phyloP scores from a whole-genome alignment of 495 filamentous ascomycete genomes.

The Penicillium bovifimosum region DNA sequence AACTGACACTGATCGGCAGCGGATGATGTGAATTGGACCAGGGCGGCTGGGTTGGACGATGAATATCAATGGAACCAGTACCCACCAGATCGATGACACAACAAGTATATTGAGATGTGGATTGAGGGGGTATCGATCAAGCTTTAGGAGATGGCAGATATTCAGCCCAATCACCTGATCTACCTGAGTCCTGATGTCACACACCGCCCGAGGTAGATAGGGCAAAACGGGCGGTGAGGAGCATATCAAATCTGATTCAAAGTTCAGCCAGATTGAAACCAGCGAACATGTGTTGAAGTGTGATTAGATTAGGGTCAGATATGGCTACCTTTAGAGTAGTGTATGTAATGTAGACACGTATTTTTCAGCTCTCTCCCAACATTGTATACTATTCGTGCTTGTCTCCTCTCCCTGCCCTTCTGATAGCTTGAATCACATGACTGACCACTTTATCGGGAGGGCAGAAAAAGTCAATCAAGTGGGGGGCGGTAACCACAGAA shows the following conservation, averaged over 20 bases:
- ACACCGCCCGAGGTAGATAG: background rate
- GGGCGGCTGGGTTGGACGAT: background rate
- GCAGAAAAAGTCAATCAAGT: slow-evolving; percentile 8
- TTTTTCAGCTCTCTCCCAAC: background rate
- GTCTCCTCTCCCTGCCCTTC: background rate
- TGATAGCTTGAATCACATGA: slow-evolving; percentile 1
- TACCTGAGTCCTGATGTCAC: slow-evolving; percentile 1
- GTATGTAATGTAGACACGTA: background rate
- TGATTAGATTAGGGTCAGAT: no score
- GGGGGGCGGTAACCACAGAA: slow-evolving; percentile 18
- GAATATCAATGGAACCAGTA: slow-evolving; percentile 1
- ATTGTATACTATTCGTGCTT: background rate
- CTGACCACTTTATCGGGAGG: slow-evolving; percentile 6
- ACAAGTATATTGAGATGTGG: slow-evolving; percentile 3
- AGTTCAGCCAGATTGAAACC: background rate
- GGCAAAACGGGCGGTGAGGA: background rate
- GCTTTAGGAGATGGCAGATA: slow-evolving; percentile 22
- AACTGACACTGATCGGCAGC: slow-evolving; percentile 3
- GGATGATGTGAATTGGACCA: slow-evolving; percentile 1
- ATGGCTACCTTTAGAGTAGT: background rate
- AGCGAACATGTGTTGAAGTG: no score
- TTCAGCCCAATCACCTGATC: slow-evolving; percentile 28
- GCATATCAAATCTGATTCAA: no score
- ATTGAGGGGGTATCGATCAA: slow-evolving; percentile 7
- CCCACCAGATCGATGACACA: slow-evolving; percentile 4